phyloP scores from a whole-genome alignment of 2,329 filamentous ascomycete species.

The Diplocarpon mali region DNA sequence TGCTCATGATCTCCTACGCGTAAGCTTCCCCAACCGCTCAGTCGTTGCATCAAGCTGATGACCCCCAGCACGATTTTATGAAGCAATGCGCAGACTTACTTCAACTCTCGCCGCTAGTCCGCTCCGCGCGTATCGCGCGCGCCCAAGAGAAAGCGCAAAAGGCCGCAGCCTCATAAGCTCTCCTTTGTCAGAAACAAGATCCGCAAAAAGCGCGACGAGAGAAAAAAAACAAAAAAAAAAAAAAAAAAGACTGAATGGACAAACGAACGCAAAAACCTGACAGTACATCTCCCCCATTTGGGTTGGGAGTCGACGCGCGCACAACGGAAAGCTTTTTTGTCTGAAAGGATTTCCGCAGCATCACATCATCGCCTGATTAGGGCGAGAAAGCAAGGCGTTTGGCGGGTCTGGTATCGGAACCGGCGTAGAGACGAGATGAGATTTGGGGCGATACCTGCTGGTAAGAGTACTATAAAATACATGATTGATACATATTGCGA shows the following conservation, averaged over 20 bases:
- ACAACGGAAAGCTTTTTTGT: not conserved
- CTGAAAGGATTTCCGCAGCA: not conserved
- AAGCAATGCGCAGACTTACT: constrained; percentile 60
- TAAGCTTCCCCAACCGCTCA: constrained; percentile 35
- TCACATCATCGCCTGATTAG: not conserved
- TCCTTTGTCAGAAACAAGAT: no score
- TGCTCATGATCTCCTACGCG: constrained; percentile 84
- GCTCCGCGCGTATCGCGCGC: constrained; percentile 72
- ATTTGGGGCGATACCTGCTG: not conserved
- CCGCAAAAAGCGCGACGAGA: no score
- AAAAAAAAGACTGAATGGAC: not conserved
- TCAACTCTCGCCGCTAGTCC: constrained; percentile 77
- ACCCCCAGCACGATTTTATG: constrained; percentile 66
- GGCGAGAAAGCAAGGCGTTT: not conserved
- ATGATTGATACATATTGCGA: no score
- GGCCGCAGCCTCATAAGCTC: constrained; percentile 25
- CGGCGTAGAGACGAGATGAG: not conserved
- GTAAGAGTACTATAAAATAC: not conserved
- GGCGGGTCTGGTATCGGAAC: no score
- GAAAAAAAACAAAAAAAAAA: not conserved
- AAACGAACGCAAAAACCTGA: no score
- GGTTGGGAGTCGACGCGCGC: not conserved
- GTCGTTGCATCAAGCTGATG: constrained; percentile 12
- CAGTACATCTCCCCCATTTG: not conserved
- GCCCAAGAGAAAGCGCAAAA: constrained; percentile 75